A percentile compares a stretch with the other conserved stretches of the same genome.
Conservation (phyloP, 1,284 basidiomycete genomes). For the Exobasidium rhododendri region DNA sequence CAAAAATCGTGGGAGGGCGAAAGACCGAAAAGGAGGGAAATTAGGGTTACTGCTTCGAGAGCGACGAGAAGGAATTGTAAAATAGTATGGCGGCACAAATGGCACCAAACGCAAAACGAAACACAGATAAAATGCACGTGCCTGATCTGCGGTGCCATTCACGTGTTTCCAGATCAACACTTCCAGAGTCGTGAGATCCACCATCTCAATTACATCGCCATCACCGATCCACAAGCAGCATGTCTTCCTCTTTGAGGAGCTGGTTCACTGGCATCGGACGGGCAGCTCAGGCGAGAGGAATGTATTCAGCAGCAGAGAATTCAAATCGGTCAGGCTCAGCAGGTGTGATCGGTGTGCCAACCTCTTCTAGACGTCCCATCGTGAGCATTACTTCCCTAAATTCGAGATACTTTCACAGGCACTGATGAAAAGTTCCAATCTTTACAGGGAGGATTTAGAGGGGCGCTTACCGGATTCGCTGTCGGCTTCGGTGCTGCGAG, state of each 20-base stretch:
- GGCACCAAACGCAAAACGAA: no score
- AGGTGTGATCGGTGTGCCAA: constrained; percentile 6
- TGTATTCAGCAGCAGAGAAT: neutral
- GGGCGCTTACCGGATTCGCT: constrained; percentile 71
- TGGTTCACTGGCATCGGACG: neutral
- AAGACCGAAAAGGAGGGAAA: neutral
- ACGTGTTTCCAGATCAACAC: no score
- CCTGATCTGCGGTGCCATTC: neutral
- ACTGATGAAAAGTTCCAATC: constrained; percentile 2
- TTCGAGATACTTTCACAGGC: neutral
- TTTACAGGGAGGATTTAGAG: constrained; percentile 24
- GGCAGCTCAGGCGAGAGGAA: neutral
- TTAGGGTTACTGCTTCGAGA: constrained; percentile 4
- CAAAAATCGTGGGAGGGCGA: neutral
- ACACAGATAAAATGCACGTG: no score
- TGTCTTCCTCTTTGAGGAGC: neutral
- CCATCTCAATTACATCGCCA: neutral
- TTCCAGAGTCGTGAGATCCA: neutral
- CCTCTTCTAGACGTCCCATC: neutral
- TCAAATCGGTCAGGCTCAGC: neutral
- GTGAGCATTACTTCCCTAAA: neutral
- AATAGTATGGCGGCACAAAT: no score
- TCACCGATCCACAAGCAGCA: neutral
- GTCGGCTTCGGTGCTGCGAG: constrained; percentile 77
- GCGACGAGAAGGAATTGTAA: constrained; percentile 6